A percentile compares a stretch with the other conserved stretches of the same genome.
These are phyloP conservation scores for Heimioporus punctisporus DNA, from an alignment of 1,284 basidiomycete species.

Conservation along the genomic window DNA sequence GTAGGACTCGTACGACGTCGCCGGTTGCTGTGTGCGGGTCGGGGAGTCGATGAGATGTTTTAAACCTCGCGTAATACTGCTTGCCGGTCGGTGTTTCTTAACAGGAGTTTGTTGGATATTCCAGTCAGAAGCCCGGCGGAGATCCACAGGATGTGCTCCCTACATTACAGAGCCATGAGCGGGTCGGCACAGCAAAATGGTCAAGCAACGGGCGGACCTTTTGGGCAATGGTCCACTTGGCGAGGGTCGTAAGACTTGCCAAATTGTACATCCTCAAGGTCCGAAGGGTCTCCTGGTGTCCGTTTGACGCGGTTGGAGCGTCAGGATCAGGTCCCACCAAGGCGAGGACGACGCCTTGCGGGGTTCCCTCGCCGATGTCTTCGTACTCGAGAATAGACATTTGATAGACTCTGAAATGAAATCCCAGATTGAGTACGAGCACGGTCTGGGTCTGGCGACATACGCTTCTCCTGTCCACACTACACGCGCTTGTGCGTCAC, in stretches of 20 bases:
- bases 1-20: constrained; percentile 36
- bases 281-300: constrained; percentile 53
- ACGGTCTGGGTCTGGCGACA: constrained; percentile 17
- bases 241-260: constrained; percentile 69
- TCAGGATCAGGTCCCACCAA: constrained; percentile 65
- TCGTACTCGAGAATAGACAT: constrained; percentile 74
- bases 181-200: constrained; percentile 4
- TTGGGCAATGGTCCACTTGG: constrained; percentile 69
- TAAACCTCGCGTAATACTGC: constrained; percentile 61
- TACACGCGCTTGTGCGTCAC: constrained; percentile 63
- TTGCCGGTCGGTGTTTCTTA: constrained; percentile 58
- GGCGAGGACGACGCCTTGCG: constrained; percentile 74
- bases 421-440: constrained; percentile 2
- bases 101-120: constrained; percentile 49
- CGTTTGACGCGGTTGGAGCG: constrained; percentile 41
- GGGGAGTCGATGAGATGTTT: constrained; percentile 55
- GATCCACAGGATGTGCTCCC: constrained; percentile 62
- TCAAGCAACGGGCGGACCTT: constrained; percentile 45
- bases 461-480: constrained; percentile 82
- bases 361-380: constrained; percentile 55
- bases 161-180: constrained; percentile 26
- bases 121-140: constrained; percentile 53
- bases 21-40: constrained; percentile 26
- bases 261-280: constrained; percentile 80
- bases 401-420: constrained; percentile 61